Percentiles rank a stretch among this genome's conserved stretches.
Evolutionary conservation across 2,329 filamentous ascomycete genomes (phyloP).

Genomic region (Hypoxylon sp.): DNA sequence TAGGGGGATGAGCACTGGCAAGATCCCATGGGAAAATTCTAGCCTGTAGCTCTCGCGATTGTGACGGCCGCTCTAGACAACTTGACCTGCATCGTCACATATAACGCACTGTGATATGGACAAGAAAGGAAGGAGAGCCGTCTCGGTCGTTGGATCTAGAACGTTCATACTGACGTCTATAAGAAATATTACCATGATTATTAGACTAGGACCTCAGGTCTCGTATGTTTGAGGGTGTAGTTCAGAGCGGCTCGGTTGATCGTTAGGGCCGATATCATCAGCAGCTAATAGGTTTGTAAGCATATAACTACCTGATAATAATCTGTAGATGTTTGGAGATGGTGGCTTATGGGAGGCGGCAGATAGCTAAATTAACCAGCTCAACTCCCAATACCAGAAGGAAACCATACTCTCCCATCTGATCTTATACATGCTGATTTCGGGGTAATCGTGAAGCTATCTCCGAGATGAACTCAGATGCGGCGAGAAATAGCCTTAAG

Average conservation of each 20-base stretch:
- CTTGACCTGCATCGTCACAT: neutral
- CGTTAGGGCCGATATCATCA: conserved; percentile 14
- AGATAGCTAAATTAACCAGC: conserved; percentile 10
- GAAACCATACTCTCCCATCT: neutral
- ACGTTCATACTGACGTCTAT: conserved; percentile 9
- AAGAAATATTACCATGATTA: neutral
- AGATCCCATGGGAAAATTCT: neutral
- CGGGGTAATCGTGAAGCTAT: neutral
- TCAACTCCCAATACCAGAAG: neutral
- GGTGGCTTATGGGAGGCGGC: conserved; percentile 15
- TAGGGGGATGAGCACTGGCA: conserved; percentile 3
- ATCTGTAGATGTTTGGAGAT: neutral
- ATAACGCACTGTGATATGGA: neutral
- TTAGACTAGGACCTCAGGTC: conserved; percentile 5
- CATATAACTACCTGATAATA: conserved; percentile 19
- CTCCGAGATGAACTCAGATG: conserved; percentile 3
- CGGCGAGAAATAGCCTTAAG: conserved; percentile 12
- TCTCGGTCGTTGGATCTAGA: neutral
- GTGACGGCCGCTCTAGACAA: conserved; percentile 11
- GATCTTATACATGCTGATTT: conserved; percentile 7
- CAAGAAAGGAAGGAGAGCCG: conserved; percentile 1
- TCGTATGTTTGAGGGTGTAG: conserved; percentile 15
- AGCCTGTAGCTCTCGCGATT: conserved; percentile 12
- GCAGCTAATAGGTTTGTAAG: conserved; percentile 3
- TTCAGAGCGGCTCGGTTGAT: conserved; percentile 2